phyloP scores from a whole-genome alignment of 768 basidiomycete genomes.

The Panus rudis region DNA sequence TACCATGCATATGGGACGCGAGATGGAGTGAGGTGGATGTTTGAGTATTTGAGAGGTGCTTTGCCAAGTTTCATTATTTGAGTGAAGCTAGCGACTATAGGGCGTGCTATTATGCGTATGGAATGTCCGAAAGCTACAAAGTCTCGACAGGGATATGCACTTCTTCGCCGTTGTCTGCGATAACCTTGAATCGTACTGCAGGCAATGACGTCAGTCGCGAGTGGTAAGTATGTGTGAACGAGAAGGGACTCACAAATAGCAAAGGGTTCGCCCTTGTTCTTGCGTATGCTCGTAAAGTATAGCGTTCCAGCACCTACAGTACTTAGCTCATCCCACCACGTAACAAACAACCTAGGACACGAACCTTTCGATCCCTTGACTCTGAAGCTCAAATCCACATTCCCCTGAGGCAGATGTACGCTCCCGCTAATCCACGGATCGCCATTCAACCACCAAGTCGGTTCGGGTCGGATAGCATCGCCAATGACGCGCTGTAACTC shows the following conservation, averaged over 20 bases:
- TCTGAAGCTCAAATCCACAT: constrained; percentile 72
- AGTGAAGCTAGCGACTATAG: too few species aligned
- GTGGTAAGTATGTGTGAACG: constrained; percentile 7
- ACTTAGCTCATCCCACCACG: background rate
- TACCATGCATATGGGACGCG: too few species aligned
- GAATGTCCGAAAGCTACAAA: too few species aligned
- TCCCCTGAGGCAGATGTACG: constrained; percentile 64
- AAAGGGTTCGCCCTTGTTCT: constrained; percentile 64
- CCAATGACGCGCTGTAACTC: constrained; percentile 51
- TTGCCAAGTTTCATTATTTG: too few species aligned
- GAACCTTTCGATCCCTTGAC: constrained; percentile 65
- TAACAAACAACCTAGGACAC: background rate
- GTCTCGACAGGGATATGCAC: constrained; percentile 13
- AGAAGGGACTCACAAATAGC: constrained; percentile 50
- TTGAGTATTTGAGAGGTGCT: too few species aligned
- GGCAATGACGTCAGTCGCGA: background rate
- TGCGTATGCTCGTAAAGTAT: constrained; percentile 79
- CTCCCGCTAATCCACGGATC: constrained; percentile 65
- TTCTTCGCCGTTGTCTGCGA: constrained; percentile 11
- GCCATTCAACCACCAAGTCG: constrained; percentile 72
- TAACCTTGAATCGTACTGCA: constrained; percentile 14
- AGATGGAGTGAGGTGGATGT: too few species aligned
- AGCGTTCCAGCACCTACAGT: constrained; percentile 60
- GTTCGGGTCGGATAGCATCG: constrained; percentile 56
- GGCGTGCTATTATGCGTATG: too few species aligned